phyloP scores from a whole-genome alignment of 1,284 basidiomycete genomes.

The Coriolopsis trogii region DNA sequence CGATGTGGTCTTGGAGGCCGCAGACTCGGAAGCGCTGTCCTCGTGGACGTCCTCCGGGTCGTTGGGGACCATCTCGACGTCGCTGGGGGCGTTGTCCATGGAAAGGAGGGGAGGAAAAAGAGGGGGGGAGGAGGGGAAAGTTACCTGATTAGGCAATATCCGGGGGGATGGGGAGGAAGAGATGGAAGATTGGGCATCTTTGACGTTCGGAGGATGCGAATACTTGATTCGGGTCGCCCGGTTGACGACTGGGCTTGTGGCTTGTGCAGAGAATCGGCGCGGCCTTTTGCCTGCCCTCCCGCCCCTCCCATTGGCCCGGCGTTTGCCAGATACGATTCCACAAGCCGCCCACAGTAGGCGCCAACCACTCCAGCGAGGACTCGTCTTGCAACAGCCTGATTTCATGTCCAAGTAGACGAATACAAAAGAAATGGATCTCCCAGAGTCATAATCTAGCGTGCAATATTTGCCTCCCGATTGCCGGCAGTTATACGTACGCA shows the following conservation, averaged over 20 bases:
- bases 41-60: conserved; percentile 24
- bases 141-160: conserved; percentile 35
- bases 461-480: too few relatives aligned
- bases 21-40: conserved; percentile 12
- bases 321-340: conserved; percentile 37
- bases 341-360: conserved; percentile 10
- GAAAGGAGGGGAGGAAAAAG: conserved; percentile 14
- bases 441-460: too few relatives aligned
- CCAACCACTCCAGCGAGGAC: not conserved
- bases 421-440: too few relatives aligned
- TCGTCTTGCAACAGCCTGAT: too few relatives aligned
- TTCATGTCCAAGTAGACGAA: too few relatives aligned
- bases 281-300: conserved; percentile 21
- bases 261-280: conserved; percentile 30
- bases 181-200: conserved; percentile 24
- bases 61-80: conserved; percentile 24
- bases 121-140: conserved; percentile 26
- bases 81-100: conserved; percentile 23
- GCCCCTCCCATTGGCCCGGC: conserved; percentile 36
- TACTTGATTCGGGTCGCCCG: conserved; percentile 26
- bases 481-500: too few relatives aligned
- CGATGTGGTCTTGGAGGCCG: conserved; percentile 12
- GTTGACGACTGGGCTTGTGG: conserved; percentile 28
- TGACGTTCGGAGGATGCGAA: conserved; percentile 20
- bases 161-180: conserved; percentile 28